These are phyloP conservation scores for Leccinellum luteum DNA, from an alignment of 768 basidiomycete genomes.

Conservation along the genomic window DNA sequence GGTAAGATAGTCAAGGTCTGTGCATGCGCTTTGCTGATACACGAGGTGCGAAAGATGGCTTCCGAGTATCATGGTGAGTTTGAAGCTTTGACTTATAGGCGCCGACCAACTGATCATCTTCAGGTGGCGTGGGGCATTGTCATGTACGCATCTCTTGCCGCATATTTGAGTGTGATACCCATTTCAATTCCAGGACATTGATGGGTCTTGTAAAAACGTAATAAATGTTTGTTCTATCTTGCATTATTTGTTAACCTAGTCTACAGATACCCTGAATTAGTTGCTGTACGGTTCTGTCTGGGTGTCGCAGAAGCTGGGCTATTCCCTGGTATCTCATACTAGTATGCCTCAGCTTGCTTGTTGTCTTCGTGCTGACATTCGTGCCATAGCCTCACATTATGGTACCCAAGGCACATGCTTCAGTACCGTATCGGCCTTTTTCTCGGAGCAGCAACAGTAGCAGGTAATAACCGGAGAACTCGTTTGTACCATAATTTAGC, in stretches of 20 bases:
- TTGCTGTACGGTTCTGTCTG: slow-evolving; percentile 54
- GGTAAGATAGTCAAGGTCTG: slow-evolving; percentile 32
- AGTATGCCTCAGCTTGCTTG: slow-evolving; percentile 38
- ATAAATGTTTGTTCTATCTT: background rate
- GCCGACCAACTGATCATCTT: background rate
- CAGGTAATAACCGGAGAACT: slow-evolving; percentile 33
- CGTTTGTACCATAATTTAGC: background rate
- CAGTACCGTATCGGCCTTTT: slow-evolving; percentile 62
- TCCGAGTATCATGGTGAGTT: slow-evolving; percentile 57
- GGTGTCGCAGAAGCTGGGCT: slow-evolving; percentile 69
- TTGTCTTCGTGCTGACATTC: background rate
- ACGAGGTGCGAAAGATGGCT: slow-evolving; percentile 47
- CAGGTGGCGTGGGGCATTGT: slow-evolving; percentile 65
- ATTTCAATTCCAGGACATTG: slow-evolving; percentile 41
- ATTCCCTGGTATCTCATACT: slow-evolving; percentile 74
- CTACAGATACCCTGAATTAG: slow-evolving; percentile 57
- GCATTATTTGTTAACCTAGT: background rate
- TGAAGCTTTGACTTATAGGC: background rate
- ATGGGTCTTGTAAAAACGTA: slow-evolving; percentile 72
- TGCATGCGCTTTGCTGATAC: background rate
- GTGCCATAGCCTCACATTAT: slow-evolving; percentile 51
- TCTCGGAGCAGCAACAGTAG: slow-evolving; percentile 62
- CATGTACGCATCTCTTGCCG: slow-evolving; percentile 38
- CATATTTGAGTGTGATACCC: background rate
- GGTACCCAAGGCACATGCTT: slow-evolving; percentile 64